These are phyloP conservation scores for Gaeumannomyces sp. DNA, from an alignment of 2,329 filamentous ascomycete genomes.

Conservation along the genomic window DNA sequence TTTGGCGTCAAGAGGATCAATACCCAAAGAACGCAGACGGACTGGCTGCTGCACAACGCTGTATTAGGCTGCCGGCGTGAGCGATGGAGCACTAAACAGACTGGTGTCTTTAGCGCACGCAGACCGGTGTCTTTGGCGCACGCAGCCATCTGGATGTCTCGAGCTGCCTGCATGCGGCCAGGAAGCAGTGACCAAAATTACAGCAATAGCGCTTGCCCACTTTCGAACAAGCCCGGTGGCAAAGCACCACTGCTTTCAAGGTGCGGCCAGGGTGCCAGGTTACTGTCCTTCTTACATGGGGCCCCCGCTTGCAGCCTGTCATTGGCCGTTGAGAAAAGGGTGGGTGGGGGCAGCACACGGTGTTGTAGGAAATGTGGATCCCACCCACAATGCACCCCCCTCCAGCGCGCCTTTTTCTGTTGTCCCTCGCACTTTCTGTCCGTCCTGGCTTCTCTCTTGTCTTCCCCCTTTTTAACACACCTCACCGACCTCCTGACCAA, in stretches of 20 bases:
- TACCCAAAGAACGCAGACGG: no score
- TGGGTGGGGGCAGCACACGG: not conserved
- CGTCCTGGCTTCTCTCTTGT: constrained; percentile 1
- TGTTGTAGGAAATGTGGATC: not conserved
- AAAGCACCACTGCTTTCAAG: not conserved
- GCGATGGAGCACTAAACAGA: not conserved
- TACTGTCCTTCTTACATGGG: constrained; percentile 4
- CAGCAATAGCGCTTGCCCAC: constrained; percentile 10
- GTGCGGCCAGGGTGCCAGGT: no score
- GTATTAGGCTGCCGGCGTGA: not conserved
- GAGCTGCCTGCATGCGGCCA: not conserved
- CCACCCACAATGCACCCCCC: no score
- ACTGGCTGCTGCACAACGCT: no score
- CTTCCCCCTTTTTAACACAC: constrained; percentile 7
- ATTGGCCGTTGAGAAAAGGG: not conserved
- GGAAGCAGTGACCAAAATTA: constrained; percentile 12
- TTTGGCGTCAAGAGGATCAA: no score
- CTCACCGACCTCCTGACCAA: constrained; percentile 1
- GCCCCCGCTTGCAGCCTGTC: not conserved
- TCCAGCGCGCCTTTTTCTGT: not conserved
- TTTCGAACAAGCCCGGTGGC: constrained; percentile 11
- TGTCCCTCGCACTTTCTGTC: not conserved
- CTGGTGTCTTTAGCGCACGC: no score
- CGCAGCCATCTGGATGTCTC: no score
- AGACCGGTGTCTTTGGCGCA: no score